Evolutionary conservation across 2,329 filamentous ascomycete genomes (phyloP).

Genomic region (Aspergillus flavus): DNA sequence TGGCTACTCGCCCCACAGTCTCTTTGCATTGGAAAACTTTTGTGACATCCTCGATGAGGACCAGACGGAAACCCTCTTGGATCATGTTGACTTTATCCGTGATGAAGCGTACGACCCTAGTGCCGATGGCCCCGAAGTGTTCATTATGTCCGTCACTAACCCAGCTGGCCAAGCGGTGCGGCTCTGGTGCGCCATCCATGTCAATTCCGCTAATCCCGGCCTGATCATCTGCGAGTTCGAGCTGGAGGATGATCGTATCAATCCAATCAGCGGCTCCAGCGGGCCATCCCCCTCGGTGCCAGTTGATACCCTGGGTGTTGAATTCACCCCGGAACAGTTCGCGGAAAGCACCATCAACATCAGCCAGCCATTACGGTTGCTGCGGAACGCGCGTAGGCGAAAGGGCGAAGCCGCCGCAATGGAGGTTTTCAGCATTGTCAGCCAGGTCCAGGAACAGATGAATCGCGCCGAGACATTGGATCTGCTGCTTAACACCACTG

Average conservation of each 20-base stretch:
- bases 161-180: constrained; percentile 62
- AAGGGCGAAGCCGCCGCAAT: constrained; percentile 81
- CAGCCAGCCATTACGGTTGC: constrained; percentile 75
- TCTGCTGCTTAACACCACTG: constrained; percentile 75
- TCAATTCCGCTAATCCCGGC: constrained; percentile 67
- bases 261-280: constrained; percentile 29
- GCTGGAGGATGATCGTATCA: constrained; percentile 75
- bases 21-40: constrained; percentile 76
- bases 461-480: constrained; percentile 65
- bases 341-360: constrained; percentile 73
- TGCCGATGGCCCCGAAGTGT: constrained; percentile 80
- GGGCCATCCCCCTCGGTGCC: constrained; percentile 22
- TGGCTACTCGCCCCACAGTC: constrained; percentile 73
- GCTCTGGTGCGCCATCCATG: constrained; percentile 86
- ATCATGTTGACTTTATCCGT: constrained; percentile 84
- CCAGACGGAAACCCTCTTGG: constrained; percentile 78
- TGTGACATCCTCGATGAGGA: constrained; percentile 83
- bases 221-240: constrained; percentile 88
- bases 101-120: constrained; percentile 78
- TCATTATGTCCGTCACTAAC: constrained; percentile 72
- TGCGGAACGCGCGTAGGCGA: constrained; percentile 73
- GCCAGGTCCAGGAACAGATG: constrained; percentile 86
- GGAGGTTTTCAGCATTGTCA: constrained; percentile 92
- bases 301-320: constrained; percentile 66
- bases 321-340: constrained; percentile 73